A percentile compares a stretch with the other conserved stretches of the same genome.
phyloP scores from a whole-genome alignment of 257 asterid species.

The Nicotiana noctiflora region DNA sequence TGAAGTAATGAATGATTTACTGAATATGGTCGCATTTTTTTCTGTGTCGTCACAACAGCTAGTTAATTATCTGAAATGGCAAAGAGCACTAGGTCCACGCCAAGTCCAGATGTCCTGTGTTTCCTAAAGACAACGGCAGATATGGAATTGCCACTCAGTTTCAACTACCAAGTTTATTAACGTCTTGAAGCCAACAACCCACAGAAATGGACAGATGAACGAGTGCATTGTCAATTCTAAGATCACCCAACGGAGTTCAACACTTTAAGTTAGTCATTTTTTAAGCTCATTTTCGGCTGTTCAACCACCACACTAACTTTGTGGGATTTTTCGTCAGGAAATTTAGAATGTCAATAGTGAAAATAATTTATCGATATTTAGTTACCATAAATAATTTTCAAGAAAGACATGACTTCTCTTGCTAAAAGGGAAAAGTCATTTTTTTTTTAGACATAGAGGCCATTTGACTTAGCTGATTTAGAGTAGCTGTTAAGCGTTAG shows the following conservation, averaged over 20 bases:
- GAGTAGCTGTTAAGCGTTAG: too few species aligned
- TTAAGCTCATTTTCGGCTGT: not conserved
- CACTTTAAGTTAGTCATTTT: not conserved
- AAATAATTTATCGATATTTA: too few species aligned
- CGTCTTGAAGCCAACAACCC: not conserved
- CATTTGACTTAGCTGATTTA: too few species aligned
- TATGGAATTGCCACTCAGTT: not conserved
- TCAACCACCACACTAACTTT: conserved; percentile 7
- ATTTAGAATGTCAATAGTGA: too few species aligned
- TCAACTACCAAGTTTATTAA: not conserved
- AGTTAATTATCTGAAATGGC: too few species aligned
- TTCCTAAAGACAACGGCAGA: not conserved
- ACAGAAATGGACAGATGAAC: not conserved
- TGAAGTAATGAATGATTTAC: too few species aligned
- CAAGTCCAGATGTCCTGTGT: not conserved
- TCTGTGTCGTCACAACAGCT: too few species aligned
- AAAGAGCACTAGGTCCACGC: not conserved
- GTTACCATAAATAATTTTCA: too few species aligned
- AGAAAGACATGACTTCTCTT: too few species aligned
- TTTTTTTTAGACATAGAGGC: too few species aligned
- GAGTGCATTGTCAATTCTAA: not conserved
- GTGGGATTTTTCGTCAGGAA: not conserved
- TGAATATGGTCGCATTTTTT: too few species aligned
- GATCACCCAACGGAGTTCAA: not conserved
- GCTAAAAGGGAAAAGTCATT: too few species aligned